These are phyloP conservation scores for Sphaerulina musiva DNA, from an alignment of 2,329 filamentous ascomycete genomes.

Conservation along the genomic window DNA sequence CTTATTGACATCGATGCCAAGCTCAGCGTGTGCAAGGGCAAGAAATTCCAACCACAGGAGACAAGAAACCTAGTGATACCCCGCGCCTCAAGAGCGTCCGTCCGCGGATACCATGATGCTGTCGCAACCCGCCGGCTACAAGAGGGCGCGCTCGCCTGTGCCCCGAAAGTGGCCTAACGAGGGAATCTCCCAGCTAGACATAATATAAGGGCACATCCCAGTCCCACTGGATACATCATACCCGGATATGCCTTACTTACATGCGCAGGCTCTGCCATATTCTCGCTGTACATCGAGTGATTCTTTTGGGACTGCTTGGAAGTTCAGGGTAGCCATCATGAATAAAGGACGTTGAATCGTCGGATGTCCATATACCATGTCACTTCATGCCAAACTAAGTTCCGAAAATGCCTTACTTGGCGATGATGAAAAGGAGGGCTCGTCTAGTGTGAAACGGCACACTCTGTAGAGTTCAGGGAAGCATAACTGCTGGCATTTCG, in stretches of 20 bases:
- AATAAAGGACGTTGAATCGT: too few relatives aligned
- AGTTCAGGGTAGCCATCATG: too few relatives aligned
- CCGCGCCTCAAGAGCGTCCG: too few relatives aligned
- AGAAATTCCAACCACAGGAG: not conserved
- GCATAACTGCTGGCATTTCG: not conserved
- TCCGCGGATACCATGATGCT: too few relatives aligned
- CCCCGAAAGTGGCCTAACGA: not conserved
- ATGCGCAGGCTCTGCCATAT: not conserved
- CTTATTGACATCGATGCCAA: not conserved
- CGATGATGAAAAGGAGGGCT: not conserved
- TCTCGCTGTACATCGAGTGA: not conserved
- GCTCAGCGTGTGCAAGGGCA: not conserved
- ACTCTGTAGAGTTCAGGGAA: not conserved
- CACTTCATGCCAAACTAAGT: too few relatives aligned
- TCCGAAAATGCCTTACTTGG: not conserved
- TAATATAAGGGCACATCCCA: not conserved
- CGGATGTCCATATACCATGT: too few relatives aligned
- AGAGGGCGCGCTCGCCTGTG: too few relatives aligned
- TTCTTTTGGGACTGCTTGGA: not conserved
- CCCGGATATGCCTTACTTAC: not conserved
- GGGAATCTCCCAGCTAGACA: not conserved
- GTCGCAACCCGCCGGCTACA: too few relatives aligned
- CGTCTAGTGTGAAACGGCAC: too few relatives aligned
- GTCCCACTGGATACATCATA: not conserved
- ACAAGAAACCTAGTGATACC: not conserved